Percentiles rank a stretch among this genome's conserved stretches.
These are phyloP conservation scores for Pichia sp. DNA, from an alignment of 1,139 yeast species.

Conservation along the genomic window DNA sequence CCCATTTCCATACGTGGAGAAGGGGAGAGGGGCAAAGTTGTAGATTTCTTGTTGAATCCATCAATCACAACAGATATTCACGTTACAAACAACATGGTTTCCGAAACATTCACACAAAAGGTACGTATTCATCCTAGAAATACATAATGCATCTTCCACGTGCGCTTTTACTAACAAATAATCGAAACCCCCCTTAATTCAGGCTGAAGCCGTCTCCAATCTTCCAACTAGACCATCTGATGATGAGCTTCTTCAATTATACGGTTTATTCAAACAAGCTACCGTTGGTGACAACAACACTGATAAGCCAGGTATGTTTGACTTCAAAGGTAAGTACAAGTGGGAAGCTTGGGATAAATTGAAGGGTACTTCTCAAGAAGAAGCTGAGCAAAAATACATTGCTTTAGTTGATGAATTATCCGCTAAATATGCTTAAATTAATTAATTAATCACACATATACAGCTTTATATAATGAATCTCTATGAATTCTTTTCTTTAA, in stretches of 20 bases:
- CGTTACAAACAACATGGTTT: slow-evolving; percentile 38
- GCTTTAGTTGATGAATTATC: slow-evolving; percentile 64
- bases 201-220: slow-evolving; percentile 78
- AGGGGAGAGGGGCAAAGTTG: too few species aligned
- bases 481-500: slow-evolving; percentile 4
- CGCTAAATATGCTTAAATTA: slow-evolving; percentile 36
- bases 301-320: slow-evolving; percentile 78
- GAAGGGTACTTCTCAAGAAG: slow-evolving; percentile 81
- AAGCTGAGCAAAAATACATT: slow-evolving; percentile 85
- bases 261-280: slow-evolving; percentile 94
- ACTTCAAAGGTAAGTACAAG: slow-evolving; percentile 92
- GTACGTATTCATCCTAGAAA: slow-evolving; percentile 35
- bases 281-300: slow-evolving; percentile 92
- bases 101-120: slow-evolving; percentile 49
- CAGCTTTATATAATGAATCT: not conserved
- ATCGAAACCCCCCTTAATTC: not conserved
- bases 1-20: too few species aligned
- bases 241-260: slow-evolving; percentile 76
- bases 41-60: too few species aligned
- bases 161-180: not conserved
- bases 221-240: slow-evolving; percentile 75
- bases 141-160: not conserved
- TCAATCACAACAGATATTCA: not conserved
- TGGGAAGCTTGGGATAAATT: slow-evolving; percentile 95
- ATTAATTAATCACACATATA: not conserved